These are phyloP conservation scores for Podospora fimiseda DNA, from an alignment of 495 filamentous ascomycete genomes.

Conservation along the genomic window DNA sequence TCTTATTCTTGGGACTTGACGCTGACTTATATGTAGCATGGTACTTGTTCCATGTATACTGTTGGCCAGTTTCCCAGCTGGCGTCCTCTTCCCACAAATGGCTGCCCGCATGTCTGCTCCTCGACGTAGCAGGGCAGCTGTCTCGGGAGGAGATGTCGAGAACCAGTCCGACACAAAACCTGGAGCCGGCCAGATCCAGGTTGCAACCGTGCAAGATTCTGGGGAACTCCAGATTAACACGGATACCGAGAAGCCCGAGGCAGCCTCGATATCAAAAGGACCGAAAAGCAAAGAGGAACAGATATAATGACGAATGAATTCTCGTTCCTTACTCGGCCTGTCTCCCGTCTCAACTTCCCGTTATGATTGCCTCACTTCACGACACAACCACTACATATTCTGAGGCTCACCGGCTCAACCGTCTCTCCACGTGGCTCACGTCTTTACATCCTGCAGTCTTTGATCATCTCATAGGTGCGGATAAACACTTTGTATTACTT, in stretches of 20 bases:
- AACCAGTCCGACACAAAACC: not conserved
- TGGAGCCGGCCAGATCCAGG: no score
- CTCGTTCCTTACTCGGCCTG: no score
- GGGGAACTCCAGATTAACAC: no score
- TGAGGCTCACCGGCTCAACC: not conserved
- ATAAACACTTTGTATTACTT: not conserved
- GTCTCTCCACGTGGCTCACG: not conserved
- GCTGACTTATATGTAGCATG: slow-evolving; percentile 25
- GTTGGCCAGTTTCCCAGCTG: slow-evolving; percentile 32
- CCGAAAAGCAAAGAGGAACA: no score
- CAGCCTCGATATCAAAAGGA: no score
- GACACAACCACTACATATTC: no score
- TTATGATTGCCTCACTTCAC: no score
- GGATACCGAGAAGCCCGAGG: no score
- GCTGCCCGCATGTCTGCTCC: slow-evolving; percentile 24
- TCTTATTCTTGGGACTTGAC: not conserved
- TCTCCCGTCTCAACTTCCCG: no score
- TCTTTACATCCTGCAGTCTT: not conserved
- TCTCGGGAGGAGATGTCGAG: not conserved
- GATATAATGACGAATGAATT: no score
- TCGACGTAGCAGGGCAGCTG: no score
- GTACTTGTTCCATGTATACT: slow-evolving; percentile 29
- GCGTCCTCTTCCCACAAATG: slow-evolving; percentile 37
- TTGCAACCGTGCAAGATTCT: no score
- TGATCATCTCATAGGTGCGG: not conserved